Evolutionary conservation across 208 protist species (phyloP).

Genomic region (Tritrichomonas musculus): DNA sequence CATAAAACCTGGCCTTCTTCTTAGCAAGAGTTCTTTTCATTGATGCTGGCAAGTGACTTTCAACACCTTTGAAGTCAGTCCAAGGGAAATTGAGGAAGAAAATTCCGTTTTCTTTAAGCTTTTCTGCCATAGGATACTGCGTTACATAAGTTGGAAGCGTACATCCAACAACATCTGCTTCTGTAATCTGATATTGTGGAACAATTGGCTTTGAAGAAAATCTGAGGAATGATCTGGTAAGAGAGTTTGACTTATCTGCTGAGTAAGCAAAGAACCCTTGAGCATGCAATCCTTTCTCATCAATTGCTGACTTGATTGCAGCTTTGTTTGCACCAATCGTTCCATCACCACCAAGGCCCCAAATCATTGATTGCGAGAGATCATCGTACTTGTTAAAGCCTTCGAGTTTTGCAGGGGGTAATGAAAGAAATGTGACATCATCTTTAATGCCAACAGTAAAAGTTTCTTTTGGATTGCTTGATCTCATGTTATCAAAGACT

Average conservation of each 20-base stretch:
- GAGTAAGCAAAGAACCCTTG: constrained; percentile 68
- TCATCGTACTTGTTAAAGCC: background rate
- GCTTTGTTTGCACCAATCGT: constrained; percentile 66
- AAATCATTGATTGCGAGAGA: constrained; percentile 58
- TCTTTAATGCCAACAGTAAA: constrained; percentile 65
- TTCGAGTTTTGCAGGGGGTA: constrained; percentile 41
- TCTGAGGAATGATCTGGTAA: constrained; percentile 48
- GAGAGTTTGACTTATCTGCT: constrained; percentile 61
- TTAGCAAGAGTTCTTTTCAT: background rate
- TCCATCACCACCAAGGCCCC: constrained; percentile 61
- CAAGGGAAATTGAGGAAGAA: constrained; percentile 22
- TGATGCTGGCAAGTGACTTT: background rate
- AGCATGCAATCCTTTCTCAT: constrained; percentile 51
- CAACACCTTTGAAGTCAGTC: background rate
- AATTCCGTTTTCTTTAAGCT: background rate
- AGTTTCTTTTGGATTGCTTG: constrained; percentile 49
- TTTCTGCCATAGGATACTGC: constrained; percentile 8
- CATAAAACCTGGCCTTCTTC: background rate
- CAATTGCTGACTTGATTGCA: constrained; percentile 64
- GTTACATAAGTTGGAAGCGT: background rate
- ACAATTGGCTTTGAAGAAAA: background rate
- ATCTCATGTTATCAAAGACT: constrained; percentile 61
- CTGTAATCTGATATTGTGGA: background rate
- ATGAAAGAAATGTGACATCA: constrained; percentile 58
- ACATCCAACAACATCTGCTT: background rate